Percentiles rank a stretch among this genome's conserved stretches.
These are phyloP conservation scores for Phytophthora agathidicida DNA, from an alignment of 352 stramenopile species.

Conservation along the genomic window DNA sequence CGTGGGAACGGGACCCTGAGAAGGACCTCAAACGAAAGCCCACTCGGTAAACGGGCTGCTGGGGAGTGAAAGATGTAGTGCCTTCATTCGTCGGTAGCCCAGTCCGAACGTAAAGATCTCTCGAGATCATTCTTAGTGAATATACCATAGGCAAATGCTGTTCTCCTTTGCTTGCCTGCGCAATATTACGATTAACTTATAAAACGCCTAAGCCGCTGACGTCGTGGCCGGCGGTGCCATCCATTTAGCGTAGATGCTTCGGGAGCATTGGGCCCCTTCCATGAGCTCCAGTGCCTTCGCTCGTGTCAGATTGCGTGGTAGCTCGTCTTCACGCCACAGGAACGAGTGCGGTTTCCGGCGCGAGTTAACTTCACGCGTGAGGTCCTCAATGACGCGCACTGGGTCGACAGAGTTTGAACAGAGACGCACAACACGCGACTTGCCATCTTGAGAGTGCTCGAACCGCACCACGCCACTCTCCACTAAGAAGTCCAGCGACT, in stretches of 20 bases:
- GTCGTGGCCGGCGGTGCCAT: constrained; percentile 30
- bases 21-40: too few species aligned
- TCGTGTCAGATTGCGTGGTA: constrained; percentile 29
- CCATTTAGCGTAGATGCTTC: constrained; percentile 43
- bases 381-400: constrained; percentile 22
- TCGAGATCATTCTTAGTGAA: too few species aligned
- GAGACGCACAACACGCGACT: constrained; percentile 36
- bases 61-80: too few species aligned
- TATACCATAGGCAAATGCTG: not conserved
- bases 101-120: too few species aligned
- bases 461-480: constrained; percentile 49
- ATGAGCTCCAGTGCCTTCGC: constrained; percentile 41
- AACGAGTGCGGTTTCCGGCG: constrained; percentile 52
- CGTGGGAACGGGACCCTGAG: too few species aligned
- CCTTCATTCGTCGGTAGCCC: too few species aligned
- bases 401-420: constrained; percentile 9
- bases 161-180: not conserved
- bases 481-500: constrained; percentile 68
- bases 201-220: constrained; percentile 4
- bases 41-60: too few species aligned
- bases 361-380: constrained; percentile 48
- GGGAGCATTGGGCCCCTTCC: constrained; percentile 14
- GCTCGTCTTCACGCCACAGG: constrained; percentile 49
- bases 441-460: constrained; percentile 33
- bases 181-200: constrained; percentile 31